A percentile compares a stretch with the other conserved stretches of the same genome.
Evolutionary conservation across 805 yeast species (phyloP).

Genomic region (Ogataea pini): DNA sequence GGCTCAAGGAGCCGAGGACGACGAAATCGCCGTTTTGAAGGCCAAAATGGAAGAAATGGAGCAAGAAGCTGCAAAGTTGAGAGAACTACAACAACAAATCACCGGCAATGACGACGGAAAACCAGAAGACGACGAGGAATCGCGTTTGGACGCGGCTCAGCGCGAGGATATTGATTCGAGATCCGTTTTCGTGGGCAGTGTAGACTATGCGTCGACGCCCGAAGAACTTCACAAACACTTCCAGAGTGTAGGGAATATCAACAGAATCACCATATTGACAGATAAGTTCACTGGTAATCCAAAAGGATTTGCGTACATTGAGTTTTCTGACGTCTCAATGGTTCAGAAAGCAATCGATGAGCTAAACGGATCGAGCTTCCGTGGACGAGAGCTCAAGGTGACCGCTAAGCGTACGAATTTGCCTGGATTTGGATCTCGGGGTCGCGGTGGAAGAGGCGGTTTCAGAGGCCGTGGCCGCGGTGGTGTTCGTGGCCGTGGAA

Average conservation of each 20-base stretch:
- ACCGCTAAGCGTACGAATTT: slow-evolving; percentile 77
- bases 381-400: slow-evolving; percentile 73
- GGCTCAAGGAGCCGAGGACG: slow-evolving; percentile 17
- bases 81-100: slow-evolving; percentile 53
- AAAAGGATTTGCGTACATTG: slow-evolving; percentile 85
- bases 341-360: slow-evolving; percentile 62
- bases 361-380: slow-evolving; percentile 63
- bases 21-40: slow-evolving; percentile 39
- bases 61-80: slow-evolving; percentile 60
- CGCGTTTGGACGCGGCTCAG: slow-evolving; percentile 29
- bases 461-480: slow-evolving; percentile 20
- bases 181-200: slow-evolving; percentile 80
- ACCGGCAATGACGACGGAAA: slow-evolving; percentile 13
- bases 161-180: slow-evolving; percentile 73
- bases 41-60: slow-evolving; percentile 55
- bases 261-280: slow-evolving; percentile 74
- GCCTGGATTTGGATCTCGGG: slow-evolving; percentile 60
- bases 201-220: slow-evolving; percentile 77
- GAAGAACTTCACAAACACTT: slow-evolving; percentile 78
- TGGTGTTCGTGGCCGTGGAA: slow-evolving; percentile 30
- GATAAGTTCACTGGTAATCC: slow-evolving; percentile 80
- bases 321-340: slow-evolving; percentile 67
- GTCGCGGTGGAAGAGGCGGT: slow-evolving; percentile 42
- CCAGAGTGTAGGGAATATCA: slow-evolving; percentile 67
- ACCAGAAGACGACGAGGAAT: slow-evolving; percentile 13